These are phyloP conservation scores for Eucalyptus paniculata DNA, from an alignment of 345 rosid genomes.

Conservation along the genomic window DNA sequence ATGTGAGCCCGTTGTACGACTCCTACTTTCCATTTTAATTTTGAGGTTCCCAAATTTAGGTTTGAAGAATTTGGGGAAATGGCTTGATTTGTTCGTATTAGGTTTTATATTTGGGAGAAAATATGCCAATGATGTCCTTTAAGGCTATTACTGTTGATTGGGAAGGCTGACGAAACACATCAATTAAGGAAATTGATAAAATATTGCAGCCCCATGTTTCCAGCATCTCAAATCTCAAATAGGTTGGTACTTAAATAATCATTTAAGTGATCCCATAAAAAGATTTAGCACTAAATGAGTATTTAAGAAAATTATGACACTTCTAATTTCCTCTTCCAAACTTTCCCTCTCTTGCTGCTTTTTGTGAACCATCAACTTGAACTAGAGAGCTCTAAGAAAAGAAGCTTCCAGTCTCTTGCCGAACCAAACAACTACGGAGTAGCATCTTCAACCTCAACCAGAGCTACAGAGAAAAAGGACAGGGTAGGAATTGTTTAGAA, in stretches of 20 bases:
- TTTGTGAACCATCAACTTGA: not conserved
- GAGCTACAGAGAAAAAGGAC: not conserved
- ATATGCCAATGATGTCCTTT: not conserved
- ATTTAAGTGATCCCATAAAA: not conserved
- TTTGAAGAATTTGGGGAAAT: not conserved
- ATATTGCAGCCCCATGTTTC: too few relatives aligned
- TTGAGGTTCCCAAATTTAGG: not conserved
- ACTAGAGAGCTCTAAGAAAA: not conserved
- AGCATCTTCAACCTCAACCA: not conserved
- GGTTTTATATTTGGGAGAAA: not conserved
- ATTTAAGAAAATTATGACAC: not conserved
- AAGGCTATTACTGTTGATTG: not conserved
- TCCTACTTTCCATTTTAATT: not conserved
- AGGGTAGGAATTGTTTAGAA: not conserved
- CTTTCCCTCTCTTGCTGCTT: not conserved
- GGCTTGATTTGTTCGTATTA: not conserved
- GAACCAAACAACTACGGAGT: not conserved
- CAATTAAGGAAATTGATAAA: not conserved
- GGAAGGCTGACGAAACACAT: not conserved
- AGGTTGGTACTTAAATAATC: not conserved
- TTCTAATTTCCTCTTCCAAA: too few relatives aligned
- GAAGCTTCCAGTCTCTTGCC: not conserved
- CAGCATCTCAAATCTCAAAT: not conserved
- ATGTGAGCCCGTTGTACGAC: too few relatives aligned
- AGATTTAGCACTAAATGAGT: too few relatives aligned